Percentiles rank a stretch among this genome's conserved stretches.
These are phyloP conservation scores for Candida vaughaniae DNA, from an alignment of 805 yeast species.

Conservation along the genomic window DNA sequence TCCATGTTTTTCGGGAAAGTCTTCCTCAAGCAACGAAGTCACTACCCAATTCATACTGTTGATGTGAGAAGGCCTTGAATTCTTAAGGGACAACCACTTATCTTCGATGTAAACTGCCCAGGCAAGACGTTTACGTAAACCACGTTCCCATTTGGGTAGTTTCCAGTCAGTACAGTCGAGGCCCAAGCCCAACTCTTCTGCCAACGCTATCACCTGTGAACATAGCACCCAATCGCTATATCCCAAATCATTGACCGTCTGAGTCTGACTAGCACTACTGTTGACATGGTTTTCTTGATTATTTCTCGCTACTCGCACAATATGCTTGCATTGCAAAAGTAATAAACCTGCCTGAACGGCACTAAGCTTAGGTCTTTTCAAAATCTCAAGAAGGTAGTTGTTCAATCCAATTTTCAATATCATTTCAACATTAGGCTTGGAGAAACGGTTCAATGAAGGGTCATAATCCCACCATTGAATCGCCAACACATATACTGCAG, in stretches of 20 bases:
- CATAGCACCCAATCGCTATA: slow-evolving; percentile 80
- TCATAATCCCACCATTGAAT: slow-evolving; percentile 94
- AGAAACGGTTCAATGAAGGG: slow-evolving; percentile 68
- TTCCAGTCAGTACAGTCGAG: slow-evolving; percentile 91
- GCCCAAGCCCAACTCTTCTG: slow-evolving; percentile 90
- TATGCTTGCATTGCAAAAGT: slow-evolving; percentile 62
- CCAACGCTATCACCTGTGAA: slow-evolving; percentile 81
- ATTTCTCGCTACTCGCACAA: slow-evolving; percentile 20
- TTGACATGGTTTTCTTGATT: slow-evolving; percentile 10
- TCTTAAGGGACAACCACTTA: slow-evolving; percentile 83
- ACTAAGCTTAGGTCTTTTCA: slow-evolving; percentile 84
- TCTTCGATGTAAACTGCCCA: slow-evolving; percentile 96
- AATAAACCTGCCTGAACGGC: slow-evolving; percentile 89
- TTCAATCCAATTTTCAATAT: slow-evolving; percentile 53
- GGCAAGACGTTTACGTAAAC: slow-evolving; percentile 80
- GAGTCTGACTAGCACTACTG: not conserved
- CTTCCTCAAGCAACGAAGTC: slow-evolving; percentile 62
- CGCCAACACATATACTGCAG: slow-evolving; percentile 86
- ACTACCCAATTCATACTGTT: slow-evolving; percentile 80
- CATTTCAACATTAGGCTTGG: slow-evolving; percentile 70
- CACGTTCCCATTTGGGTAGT: slow-evolving; percentile 93
- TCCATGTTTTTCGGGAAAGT: slow-evolving; percentile 72
- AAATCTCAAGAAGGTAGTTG: slow-evolving; percentile 70
- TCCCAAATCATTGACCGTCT: slow-evolving; percentile 30
- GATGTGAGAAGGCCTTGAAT: slow-evolving; percentile 81